Evolutionary conservation across 805 yeast genomes (phyloP), one percentile per base, ranked within the genome.

Genomic region (Sugiyamaella chiloensis): DNA sequence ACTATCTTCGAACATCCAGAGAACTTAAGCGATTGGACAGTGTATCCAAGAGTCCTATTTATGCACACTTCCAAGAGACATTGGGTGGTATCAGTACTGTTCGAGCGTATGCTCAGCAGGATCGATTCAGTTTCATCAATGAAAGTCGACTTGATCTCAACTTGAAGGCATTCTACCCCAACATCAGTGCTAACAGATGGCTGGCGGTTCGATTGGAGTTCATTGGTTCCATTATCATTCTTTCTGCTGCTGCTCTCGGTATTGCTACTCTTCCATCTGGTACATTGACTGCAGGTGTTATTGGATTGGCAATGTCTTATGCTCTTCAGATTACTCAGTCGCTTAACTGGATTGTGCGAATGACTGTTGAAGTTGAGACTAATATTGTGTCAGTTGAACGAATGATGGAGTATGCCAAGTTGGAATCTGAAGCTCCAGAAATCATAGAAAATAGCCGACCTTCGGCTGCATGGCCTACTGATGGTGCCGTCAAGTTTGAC

Each of bases 301-400:
- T 90, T 60, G 99, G 99, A 74, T 74, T 93, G 59, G 84, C 96
- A 19, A 85, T 93, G 58, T 85, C 95, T 40, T 95, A 93, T 67
- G 91, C 99, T 2, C 74, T 93, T 53, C 96, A 88, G 66, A 78
- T 90, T 52, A 93, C 99, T 0, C 96, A 89, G 67, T 78, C 96
- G 0, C 76, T 93, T 67, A 91, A 89, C 66, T 91, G 97, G 97
- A 88, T 93, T 67, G 98, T 93, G 24, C 79, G 99, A 70, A 91
- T 90, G 98, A 87, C 97, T 0, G 99, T 93, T 37, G 99, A 93
- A 59, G 96, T 93, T 40, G 99, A 93, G 67, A 89, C 97, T 9
- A 91, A 89, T 67, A 90, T 93, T 70, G 99, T 93, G 31, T 86
- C 96, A 16, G 96, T 95, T 39, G 99, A 91, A 71, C 82, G 99